Evolutionary conservation across 2,329 filamentous ascomycete species (phyloP).

Genomic region (Botryosphaeria agaves): DNA sequence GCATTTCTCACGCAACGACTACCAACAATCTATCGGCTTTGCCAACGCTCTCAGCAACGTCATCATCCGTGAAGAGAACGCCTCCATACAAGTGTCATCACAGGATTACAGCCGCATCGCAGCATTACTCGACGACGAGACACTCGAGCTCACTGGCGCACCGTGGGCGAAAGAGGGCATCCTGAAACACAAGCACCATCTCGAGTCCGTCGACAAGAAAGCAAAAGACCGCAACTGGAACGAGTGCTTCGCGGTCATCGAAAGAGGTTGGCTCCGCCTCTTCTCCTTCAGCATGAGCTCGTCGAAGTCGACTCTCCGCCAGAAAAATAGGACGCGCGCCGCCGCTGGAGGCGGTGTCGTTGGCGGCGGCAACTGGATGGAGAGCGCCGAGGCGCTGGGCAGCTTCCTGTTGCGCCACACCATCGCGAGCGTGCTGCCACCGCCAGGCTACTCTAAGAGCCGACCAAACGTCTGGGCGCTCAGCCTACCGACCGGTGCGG

Average conservation of each 20-base stretch:
- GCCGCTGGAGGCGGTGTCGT: conserved; percentile 49
- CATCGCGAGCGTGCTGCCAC: conserved; percentile 74
- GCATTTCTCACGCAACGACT: conserved; percentile 58
- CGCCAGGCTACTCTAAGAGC: conserved; percentile 81
- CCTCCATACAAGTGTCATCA: conserved; percentile 7
- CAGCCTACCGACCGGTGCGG: conserved; percentile 77
- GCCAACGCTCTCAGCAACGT: conserved; percentile 92
- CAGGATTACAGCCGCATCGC: conserved; percentile 41
- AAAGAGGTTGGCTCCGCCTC: conserved; percentile 83
- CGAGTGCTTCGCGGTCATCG: conserved; percentile 89
- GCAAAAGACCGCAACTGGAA: conserved; percentile 89
- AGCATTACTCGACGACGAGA: conserved; percentile 77
- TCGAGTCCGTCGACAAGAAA: conserved; percentile 79
- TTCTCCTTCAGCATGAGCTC: conserved; percentile 86
- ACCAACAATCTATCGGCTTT: conserved; percentile 80
- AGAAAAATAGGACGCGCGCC: conserved; percentile 29
- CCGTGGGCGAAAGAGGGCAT: conserved; percentile 98
- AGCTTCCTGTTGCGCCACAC: conserved; percentile 81
- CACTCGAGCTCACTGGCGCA: conserved; percentile 77
- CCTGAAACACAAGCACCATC: conserved; percentile 88
- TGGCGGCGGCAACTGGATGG: conserved; percentile 95
- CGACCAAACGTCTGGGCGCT: conserved; percentile 89
- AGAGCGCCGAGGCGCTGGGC: conserved; percentile 80
- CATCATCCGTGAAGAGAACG: conserved; percentile 75
- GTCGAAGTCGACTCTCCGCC: conserved; percentile 45